Percentiles rank a stretch among this genome's conserved stretches.
Conservation (phyloP, 257 asterid species). For the Solanum dulcamara region DNA sequence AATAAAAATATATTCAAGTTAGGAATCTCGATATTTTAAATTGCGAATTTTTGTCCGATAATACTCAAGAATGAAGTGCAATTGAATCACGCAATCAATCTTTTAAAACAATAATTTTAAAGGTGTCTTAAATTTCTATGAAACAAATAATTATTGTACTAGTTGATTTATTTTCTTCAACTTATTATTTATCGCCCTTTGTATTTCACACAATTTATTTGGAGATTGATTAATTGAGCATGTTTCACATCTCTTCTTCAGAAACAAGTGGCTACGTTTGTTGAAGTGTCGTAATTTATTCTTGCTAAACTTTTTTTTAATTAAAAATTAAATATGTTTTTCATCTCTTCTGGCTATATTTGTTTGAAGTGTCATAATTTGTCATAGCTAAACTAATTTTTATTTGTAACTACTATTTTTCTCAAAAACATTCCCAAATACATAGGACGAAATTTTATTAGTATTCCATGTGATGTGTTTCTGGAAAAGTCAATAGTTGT, state of each 20-base stretch:
- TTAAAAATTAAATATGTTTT: no score
- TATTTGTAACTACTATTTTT: not conserved
- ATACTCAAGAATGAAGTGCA: not conserved
- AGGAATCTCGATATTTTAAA: not conserved
- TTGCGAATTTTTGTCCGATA: accelerated
- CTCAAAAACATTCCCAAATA: not conserved
- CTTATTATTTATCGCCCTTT: not conserved
- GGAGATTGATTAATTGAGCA: not conserved
- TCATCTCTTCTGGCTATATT: no score
- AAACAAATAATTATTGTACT: not conserved
- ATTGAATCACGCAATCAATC: no score
- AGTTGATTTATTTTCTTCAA: not conserved
- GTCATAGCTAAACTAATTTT: not conserved
- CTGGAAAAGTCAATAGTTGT: not conserved
- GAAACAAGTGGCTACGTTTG: not conserved
- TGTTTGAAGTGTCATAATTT: not conserved
- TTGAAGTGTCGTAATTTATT: not conserved
- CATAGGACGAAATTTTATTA: not conserved
- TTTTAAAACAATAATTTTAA: not conserved
- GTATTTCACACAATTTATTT: not conserved
- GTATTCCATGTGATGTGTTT: not conserved
- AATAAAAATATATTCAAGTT: not conserved
- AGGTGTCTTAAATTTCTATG: not conserved
- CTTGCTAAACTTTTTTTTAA: not conserved
- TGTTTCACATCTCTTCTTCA: no score